Base-by-base conservation (phyloP, 352 stramenopile species). In the Phytophthora pisi region DNA sequence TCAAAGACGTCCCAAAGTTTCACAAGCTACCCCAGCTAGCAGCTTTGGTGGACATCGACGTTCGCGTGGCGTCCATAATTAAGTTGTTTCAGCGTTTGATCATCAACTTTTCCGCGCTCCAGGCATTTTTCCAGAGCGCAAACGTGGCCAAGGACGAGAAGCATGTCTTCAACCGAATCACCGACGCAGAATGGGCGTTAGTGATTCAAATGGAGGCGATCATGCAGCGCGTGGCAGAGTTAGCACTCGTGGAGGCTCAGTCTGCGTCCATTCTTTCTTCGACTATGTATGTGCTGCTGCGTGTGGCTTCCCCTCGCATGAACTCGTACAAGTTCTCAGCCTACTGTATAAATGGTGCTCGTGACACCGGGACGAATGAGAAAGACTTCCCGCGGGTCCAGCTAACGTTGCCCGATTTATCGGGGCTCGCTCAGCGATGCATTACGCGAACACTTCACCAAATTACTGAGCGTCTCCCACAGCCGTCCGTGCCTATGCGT, bases 191-290 rank as follows among this genome's bases (percentile, higher is more conserved):
- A 15, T 45, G 38, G 38, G 11, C 11, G 38, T n/a, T 45, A 45
- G 38, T 45, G 3, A n/a, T 45, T 18, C 11, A 45, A 45, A 18
- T 45, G 38, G 20, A n/a, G 36, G 8, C 13, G 11, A 8, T 57
- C 2, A 36, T 57, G 34, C 24, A 64, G 2, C 23, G 57, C 2
- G 24, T 57, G 1, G 46, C 49, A 7, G 47, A 52, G 6, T 24
- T 64, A 11, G 57, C 57, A 8, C 47, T 57, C 1, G 45, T 47
- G 1, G 57, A 63, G 31, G 55, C 57, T 26, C 57, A 63, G 23
- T 55, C 57, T 0, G 23, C 57, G 3, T 43, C 20, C n/a, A 64
- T 64, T 18, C 4, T 64, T 13, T 42, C 31, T 5, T 64, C 57
- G 0, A 52, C 34, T 13, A 42, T 64, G 31, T 57, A 64, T 24